These are phyloP conservation scores for Diplodia sapinea DNA, from an alignment of 2,329 filamentous ascomycete species.

Conservation along the genomic window DNA sequence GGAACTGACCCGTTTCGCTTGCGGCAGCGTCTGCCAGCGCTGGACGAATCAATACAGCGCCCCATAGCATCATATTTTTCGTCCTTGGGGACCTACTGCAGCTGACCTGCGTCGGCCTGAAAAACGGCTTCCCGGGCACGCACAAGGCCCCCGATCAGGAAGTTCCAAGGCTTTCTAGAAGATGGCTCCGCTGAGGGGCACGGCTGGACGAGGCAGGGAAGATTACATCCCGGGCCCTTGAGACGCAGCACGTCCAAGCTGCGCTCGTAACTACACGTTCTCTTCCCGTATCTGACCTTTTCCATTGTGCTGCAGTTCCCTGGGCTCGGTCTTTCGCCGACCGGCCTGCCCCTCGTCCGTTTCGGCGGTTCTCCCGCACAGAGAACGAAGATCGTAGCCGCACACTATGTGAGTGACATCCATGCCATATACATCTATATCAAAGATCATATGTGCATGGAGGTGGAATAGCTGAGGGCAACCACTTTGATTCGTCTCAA, in stretches of 20 bases:
- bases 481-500: background rate
- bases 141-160: background rate
- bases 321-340: slow-evolving; percentile 30
- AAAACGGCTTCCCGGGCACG: background rate
- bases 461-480: background rate
- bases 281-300: background rate
- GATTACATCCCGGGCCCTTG: slow-evolving; percentile 12
- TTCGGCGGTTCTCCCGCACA: slow-evolving; percentile 1
- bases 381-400: slow-evolving; percentile 17
- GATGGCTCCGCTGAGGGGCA: background rate
- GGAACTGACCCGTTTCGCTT: background rate
- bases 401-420: background rate
- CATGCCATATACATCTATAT: slow-evolving; percentile 19
- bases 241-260: slow-evolving; percentile 1
- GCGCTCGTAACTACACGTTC: background rate
- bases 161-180: slow-evolving; percentile 20
- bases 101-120: slow-evolving; percentile 17
- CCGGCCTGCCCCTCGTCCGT: slow-evolving; percentile 33
- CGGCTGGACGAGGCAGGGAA: background rate
- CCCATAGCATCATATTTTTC: slow-evolving; percentile 10
- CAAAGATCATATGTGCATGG: background rate
- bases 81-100: background rate
- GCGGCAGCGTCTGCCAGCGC: background rate
- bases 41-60: slow-evolving; percentile 21
- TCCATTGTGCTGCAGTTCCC: background rate